Evolutionary conservation across 2,329 filamentous ascomycete species (phyloP).

Genomic region (Diaporthe sp.): DNA sequence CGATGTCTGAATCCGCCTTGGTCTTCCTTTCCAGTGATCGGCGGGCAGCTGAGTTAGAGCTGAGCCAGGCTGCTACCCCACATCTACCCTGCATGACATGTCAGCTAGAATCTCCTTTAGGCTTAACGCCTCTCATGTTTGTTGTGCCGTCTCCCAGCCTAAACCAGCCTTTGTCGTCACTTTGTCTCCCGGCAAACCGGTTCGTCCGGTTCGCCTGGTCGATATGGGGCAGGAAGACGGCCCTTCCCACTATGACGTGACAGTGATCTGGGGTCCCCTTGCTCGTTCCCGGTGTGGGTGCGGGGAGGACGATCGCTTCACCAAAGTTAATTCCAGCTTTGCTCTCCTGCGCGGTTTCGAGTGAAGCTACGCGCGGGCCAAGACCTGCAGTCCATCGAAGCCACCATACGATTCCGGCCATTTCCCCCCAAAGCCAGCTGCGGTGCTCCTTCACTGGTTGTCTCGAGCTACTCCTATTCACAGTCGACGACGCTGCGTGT

Average conservation of each 20-base stretch:
- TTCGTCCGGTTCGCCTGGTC: background rate
- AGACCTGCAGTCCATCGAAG: slow-evolving; percentile 9
- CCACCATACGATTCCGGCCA: slow-evolving; percentile 20
- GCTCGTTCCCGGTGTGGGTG: background rate
- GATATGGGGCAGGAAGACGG: background rate
- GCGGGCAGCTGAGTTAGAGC: background rate
- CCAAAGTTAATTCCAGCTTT: background rate
- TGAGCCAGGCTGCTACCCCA: background rate
- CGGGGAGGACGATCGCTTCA: background rate
- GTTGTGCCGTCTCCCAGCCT: background rate
- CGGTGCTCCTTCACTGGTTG: background rate
- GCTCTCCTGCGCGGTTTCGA: background rate
- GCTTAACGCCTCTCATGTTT: background rate
- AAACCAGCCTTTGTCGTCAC: slow-evolving; percentile 1
- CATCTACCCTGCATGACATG: background rate
- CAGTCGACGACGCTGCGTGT: background rate
- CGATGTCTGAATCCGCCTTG: background rate
- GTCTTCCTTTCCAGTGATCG: background rate
- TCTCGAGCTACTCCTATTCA: background rate
- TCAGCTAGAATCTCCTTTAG: background rate
- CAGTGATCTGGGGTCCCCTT: background rate
- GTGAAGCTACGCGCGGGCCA: slow-evolving; percentile 7
- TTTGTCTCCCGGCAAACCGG: background rate
- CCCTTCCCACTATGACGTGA: slow-evolving; percentile 4
- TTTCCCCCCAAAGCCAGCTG: background rate